Base-by-base conservation (phyloP, 202 grass and related monocot genomes). In the Hordeum pubiflorum region DNA sequence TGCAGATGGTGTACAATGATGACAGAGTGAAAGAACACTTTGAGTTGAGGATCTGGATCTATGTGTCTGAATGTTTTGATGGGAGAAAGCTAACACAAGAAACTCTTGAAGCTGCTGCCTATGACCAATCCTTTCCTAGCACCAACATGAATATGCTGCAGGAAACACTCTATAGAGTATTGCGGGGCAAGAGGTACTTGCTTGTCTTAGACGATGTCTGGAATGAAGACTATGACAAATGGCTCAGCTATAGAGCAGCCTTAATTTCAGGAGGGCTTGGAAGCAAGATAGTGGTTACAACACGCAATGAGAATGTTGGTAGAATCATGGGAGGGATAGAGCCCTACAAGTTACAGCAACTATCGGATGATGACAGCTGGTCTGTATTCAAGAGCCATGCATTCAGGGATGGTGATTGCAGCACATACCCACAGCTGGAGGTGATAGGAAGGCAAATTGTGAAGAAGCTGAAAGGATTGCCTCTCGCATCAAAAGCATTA, bases 161-260 rank as follows among this genome's bases (percentile, higher is more conserved):
- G 23, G 86, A 87, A 82, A 84, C 69, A 33, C 88, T 94, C 15
- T 82, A 24, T 9, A 58, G 59, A 41, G 79, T 63, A 56, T 79
- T 94, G 52, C 39, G 33, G 14, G 86, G 84, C 37, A 89, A 94
- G 48, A 91, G 77, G 68, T 94, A 87, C 63, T 87, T 94, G 74
- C 85, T 94, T 79, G 89, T 94, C 41, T 74, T 94, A 73, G 89
- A 94, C 85, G 92, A 94, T 89, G 89, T 91, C 38, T 94, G 92
- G 89, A 94, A 91, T 77, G 92, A 91, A 72, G 84, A 91, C 65
- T 68, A 6, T 2, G 85, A 86, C 60, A 91, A 87, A 87, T 94
- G 91, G 91, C 60, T 63, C 33, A 91, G 81, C 36, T 89, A 85
- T 71, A 87, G 64, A 82, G 80, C 89, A 66, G 86, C 83, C 76